Conservation (phyloP, 176 grass and related monocot genomes). For the Tillandsia fasciculata region DNA sequence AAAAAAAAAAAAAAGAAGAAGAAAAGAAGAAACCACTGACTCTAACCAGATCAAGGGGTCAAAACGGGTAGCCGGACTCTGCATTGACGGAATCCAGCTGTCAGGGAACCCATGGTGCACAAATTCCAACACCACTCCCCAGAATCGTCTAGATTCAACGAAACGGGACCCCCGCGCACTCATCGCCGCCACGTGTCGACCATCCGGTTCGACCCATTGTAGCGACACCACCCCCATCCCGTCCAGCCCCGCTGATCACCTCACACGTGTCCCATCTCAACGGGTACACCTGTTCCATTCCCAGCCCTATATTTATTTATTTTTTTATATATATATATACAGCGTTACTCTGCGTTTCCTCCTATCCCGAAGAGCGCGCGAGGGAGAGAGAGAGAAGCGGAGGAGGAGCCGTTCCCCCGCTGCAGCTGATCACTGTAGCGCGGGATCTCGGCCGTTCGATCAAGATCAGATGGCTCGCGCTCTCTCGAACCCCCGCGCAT, state of each 20-base stretch:
- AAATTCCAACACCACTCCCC: background rate
- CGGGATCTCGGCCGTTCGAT: background rate
- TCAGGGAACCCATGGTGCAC: too few relatives aligned
- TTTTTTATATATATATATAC: too few relatives aligned
- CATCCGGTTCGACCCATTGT: background rate
- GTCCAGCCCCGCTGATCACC: too few relatives aligned
- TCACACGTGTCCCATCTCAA: background rate
- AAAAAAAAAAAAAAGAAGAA: too few relatives aligned
- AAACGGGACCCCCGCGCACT: background rate
- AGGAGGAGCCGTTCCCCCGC: background rate
- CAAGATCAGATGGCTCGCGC: constrained; percentile 6
- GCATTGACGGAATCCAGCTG: too few relatives aligned
- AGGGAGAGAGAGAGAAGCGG: background rate
- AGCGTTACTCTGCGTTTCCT: too few relatives aligned
- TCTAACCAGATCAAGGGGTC: too few relatives aligned
- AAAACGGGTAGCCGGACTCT: too few relatives aligned
- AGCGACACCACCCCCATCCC: too few relatives aligned
- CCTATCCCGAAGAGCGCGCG: too few relatives aligned
- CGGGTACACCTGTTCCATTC: background rate
- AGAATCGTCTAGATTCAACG: background rate
- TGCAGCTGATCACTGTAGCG: background rate
- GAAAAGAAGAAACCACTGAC: too few relatives aligned
- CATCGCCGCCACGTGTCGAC: background rate
- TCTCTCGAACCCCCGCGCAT: background rate
- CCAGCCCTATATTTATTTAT: too few relatives aligned